phyloP scores from a whole-genome alignment of 768 basidiomycete genomes.

The Sporobolomyces pararoseus region DNA sequence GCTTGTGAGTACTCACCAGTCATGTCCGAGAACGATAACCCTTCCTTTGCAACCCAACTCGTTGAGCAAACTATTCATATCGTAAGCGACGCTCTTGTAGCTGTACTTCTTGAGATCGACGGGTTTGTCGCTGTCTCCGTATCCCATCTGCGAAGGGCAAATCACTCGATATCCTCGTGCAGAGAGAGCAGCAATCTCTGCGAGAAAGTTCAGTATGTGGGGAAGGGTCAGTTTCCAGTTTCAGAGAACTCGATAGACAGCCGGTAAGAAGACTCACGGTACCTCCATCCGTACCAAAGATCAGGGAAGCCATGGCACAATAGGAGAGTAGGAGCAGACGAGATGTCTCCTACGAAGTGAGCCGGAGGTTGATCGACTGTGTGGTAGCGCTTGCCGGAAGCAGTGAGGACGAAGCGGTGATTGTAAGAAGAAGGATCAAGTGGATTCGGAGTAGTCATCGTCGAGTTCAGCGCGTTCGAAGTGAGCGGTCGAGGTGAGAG shows the following conservation, averaged over 20 bases:
- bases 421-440: conserved; percentile 20
- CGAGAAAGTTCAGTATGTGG: too few species aligned
- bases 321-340: conserved; percentile 23
- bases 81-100: conserved; percentile 27
- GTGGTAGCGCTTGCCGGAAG: conserved; percentile 32
- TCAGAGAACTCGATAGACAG: background rate
- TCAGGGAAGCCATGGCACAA: conserved; percentile 40
- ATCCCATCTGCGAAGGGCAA: conserved; percentile 31
- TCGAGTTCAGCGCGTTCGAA: background rate
- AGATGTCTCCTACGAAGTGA: background rate
- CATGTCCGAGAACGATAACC: conserved; percentile 38
- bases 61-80: conserved; percentile 30
- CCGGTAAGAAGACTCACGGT: conserved; percentile 29
- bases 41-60: conserved; percentile 13
- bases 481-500: background rate
- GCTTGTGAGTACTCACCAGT: conserved; percentile 17
- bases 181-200: conserved; percentile 32
- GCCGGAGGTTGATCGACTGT: conserved; percentile 33
- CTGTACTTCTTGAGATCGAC: conserved; percentile 13
- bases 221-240: background rate
- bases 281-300: conserved; percentile 38
- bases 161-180: conserved; percentile 28
- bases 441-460: conserved; percentile 11
- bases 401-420: conserved; percentile 29
- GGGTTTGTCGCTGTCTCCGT: conserved; percentile 13